Evolutionary conservation across 495 filamentous ascomycete species (phyloP).

Genomic region (Penicillium paradoxum): DNA sequence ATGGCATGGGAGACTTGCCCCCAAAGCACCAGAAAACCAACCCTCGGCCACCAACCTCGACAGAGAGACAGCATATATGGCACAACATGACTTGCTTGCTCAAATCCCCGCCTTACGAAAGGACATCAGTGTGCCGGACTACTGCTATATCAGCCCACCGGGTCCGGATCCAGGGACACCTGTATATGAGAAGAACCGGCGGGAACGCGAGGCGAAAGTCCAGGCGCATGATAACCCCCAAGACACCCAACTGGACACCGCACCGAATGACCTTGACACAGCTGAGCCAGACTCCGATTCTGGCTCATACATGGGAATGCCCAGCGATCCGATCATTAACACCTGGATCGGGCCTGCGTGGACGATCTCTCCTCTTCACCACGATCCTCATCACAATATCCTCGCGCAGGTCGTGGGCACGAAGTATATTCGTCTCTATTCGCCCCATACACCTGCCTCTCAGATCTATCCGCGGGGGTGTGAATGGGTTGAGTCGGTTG

Average conservation of each 20-base stretch:
- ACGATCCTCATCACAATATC: slow-evolving; percentile 91
- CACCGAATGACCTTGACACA: slow-evolving; percentile 28
- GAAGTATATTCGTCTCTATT: slow-evolving; percentile 87
- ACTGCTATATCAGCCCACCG: slow-evolving; percentile 66
- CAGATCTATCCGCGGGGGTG: slow-evolving; percentile 61
- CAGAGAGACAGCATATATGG: slow-evolving; percentile 64
- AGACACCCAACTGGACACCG: slow-evolving; percentile 19
- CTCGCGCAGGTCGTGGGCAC: slow-evolving; percentile 83
- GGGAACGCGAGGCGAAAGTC: slow-evolving; percentile 22
- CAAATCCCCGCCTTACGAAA: slow-evolving; percentile 74
- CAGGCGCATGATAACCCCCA: slow-evolving; percentile 25
- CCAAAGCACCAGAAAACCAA: background rate
- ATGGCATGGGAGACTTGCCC: slow-evolving; percentile 21
- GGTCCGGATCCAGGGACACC: slow-evolving; percentile 45
- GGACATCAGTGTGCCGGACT: slow-evolving; percentile 80
- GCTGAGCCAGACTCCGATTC: slow-evolving; percentile 8
- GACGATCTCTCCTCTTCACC: slow-evolving; percentile 89
- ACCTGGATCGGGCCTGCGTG: slow-evolving; percentile 88
- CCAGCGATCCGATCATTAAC: slow-evolving; percentile 54
- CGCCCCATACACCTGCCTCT: slow-evolving; percentile 53
- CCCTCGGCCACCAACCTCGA: slow-evolving; percentile 10
- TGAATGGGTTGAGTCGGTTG: slow-evolving; percentile 49
- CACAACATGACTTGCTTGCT: slow-evolving; percentile 80
- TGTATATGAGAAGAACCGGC: slow-evolving; percentile 41
- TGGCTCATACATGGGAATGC: slow-evolving; percentile 11